A percentile compares a stretch with the other conserved stretches of the same genome.
phyloP scores from a whole-genome alignment of 345 rosid genomes.

The Lenwebbia sp. region DNA sequence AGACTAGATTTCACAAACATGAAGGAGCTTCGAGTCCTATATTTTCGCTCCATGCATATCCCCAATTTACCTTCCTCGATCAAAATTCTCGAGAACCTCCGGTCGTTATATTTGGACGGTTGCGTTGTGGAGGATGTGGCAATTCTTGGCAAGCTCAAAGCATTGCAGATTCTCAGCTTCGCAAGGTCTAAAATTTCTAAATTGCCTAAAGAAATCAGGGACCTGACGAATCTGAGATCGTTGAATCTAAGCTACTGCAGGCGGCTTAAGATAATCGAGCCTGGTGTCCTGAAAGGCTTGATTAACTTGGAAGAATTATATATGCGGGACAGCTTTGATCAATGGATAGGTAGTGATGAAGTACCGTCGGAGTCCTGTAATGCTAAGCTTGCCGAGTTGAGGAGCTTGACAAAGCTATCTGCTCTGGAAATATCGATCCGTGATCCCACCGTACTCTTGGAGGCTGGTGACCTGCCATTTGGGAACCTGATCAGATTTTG shows the following conservation, averaged over 20 bases:
- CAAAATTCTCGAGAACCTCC: background rate
- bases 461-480: background rate
- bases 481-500: background rate
- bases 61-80: background rate
- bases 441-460: background rate
- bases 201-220: background rate
- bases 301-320: background rate
- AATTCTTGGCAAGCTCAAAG: background rate
- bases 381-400: background rate
- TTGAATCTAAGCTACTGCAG: background rate
- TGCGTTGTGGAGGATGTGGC: background rate
- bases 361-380: accelerated
- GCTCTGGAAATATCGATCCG: background rate
- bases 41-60: background rate
- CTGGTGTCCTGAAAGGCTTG: background rate
- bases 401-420: background rate
- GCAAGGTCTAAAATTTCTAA: accelerated
- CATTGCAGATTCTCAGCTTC: background rate
- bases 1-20: background rate
- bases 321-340: background rate
- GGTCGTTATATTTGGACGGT: background rate
- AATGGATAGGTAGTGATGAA: background rate
- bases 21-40: background rate
- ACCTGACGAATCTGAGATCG: background rate
- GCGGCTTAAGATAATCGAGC: background rate